Base-by-base conservation (phyloP, 345 rosid genomes). In the Moricandia arvensis region DNA sequence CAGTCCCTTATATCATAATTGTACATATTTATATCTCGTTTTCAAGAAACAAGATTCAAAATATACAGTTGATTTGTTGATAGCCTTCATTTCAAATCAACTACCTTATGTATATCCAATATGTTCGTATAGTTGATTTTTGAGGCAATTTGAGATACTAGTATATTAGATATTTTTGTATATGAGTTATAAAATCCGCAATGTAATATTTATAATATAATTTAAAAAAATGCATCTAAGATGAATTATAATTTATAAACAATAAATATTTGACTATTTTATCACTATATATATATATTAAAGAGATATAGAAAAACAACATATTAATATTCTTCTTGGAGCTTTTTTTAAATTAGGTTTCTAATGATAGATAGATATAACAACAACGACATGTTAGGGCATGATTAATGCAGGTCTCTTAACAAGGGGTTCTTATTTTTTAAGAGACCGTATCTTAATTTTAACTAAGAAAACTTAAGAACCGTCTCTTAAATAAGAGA, bases 1-100 rank as follows among this genome's bases (percentile, higher is more conserved):
- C 74, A 66, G 73, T 78, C 73, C 55, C 34, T 11, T 51, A 45
- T 17, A 61, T 78, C 64, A 72, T 72, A 58, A 66, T 66, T 59
- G 53, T 66, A 21, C 53, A 21, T 47, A 47, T 54, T 62, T 68
- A 61, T 38, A 13, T 47, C 21, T 59, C 43, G 37, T 43, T 70
- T 54, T 49, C 15, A 29, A 69, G 11, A 15, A 31, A 24, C 65
- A 30, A 63, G 30, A 70, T 49, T 16, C 53, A n/a, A 47, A 43
- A 47, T 70, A 54, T 63, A 63, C 60, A 70, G 51, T 76, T 55
- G 75, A 54, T 76, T 69, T 15, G 57, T 41, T 63, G 59, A 34
- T 24, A 57, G 61, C 66, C 64, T 57, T 64, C 66, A 45, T 64
- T 41, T 70, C 75, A 71, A 63, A 64, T 69, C 64, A 35, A 53